Percentiles rank a stretch among this genome's conserved stretches.
Evolutionary conservation across 768 basidiomycete species (phyloP).

Genomic region (Leccinum variicolor): DNA sequence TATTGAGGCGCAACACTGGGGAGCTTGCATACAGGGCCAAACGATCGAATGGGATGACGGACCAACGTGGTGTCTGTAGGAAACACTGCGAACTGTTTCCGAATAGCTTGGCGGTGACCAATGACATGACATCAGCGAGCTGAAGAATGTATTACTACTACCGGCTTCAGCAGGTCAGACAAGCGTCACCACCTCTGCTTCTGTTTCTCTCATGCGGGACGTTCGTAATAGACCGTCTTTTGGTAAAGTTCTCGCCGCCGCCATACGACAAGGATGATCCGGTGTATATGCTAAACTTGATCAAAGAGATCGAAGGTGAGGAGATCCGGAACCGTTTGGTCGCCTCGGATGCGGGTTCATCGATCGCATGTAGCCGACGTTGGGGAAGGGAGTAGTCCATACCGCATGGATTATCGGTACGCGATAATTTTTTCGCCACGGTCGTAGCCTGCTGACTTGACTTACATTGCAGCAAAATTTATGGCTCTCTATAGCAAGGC

Average conservation of each 20-base stretch:
- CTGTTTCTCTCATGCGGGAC: neutral
- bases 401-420: constrained; percentile 28
- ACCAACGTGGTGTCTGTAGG: constrained; percentile 9
- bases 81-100: constrained; percentile 32
- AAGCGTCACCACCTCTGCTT: neutral
- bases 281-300: constrained; percentile 24
- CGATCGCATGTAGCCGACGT: constrained; percentile 3
- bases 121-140: constrained; percentile 9
- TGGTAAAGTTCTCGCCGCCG: constrained; percentile 33
- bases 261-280: constrained; percentile 23
- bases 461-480: constrained; percentile 20
- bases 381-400: constrained; percentile 8
- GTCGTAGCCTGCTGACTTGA: constrained; percentile 4
- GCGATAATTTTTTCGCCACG: neutral
- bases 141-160: constrained; percentile 21
- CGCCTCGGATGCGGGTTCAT: neutral
- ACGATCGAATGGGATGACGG: neutral
- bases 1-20: constrained; percentile 30
- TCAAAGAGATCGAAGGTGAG: constrained; percentile 28
- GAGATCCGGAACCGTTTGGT: neutral
- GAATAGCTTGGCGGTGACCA: constrained; percentile 22
- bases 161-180: constrained; percentile 30
- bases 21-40: neutral
- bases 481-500: constrained; percentile 30
- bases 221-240: constrained; percentile 21